phyloP scores from a whole-genome alignment of 345 rosid genomes.

The Salix purpurea region DNA sequence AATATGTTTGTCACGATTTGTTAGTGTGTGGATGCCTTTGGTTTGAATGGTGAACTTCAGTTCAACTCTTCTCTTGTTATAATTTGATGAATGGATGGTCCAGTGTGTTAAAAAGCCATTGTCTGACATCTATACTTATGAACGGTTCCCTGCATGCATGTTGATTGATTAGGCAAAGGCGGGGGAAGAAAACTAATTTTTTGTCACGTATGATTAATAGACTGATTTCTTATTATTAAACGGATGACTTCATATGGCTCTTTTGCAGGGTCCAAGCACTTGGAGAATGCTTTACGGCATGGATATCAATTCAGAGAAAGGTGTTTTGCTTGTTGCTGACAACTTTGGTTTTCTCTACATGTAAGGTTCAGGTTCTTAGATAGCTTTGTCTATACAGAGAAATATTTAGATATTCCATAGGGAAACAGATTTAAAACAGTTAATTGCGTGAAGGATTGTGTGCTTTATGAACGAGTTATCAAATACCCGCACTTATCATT shows the following conservation, averaged over 20 bases:
- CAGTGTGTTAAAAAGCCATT: neutral
- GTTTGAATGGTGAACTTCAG: neutral
- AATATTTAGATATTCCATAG: neutral
- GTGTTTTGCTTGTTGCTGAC: conserved; percentile 75
- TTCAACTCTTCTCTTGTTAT: neutral
- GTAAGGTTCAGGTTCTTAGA: conserved; percentile 40
- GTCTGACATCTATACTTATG: neutral
- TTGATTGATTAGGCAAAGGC: neutral
- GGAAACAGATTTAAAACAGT: neutral
- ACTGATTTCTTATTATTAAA: neutral
- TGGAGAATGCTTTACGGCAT: conserved; percentile 97
- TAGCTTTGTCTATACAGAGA: neutral
- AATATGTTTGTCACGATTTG: neutral
- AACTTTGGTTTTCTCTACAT: conserved; percentile 74
- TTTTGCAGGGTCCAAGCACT: conserved; percentile 51
- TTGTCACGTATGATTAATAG: neutral
- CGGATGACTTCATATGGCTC: neutral
- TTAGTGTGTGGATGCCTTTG: neutral
- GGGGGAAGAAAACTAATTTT: too few relatives aligned
- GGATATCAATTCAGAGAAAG: conserved; percentile 83
- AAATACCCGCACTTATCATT: neutral
- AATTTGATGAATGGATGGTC: neutral
- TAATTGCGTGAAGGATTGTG: neutral
- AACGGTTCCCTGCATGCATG: neutral
- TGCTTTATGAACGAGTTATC: neutral